Evolutionary conservation across 441 rosid species (phyloP).

Genomic region (Corymbia citriodora): DNA sequence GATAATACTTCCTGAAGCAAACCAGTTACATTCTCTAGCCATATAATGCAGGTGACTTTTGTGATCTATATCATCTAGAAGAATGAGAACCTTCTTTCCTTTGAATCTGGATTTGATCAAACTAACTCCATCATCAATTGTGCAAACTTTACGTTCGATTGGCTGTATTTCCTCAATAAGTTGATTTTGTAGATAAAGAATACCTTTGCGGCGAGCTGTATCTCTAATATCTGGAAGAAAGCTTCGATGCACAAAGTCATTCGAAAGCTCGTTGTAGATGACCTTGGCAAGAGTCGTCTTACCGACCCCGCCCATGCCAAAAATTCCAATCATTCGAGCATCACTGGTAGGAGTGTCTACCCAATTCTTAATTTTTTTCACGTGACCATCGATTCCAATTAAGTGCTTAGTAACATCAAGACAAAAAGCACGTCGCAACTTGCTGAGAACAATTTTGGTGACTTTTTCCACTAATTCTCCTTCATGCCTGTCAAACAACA

Average conservation of each 20-base stretch:
- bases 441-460: neutral
- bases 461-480: neutral
- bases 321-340: neutral
- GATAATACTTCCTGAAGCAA: fast-evolving
- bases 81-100: fast-evolving
- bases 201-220: neutral
- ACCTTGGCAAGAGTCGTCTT: neutral
- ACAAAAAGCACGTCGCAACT: neutral
- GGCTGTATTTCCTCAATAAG: too few species aligned
- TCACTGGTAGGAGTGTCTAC: fast-evolving
- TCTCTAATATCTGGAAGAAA: neutral
- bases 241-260: neutral
- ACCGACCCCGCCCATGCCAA: neutral
- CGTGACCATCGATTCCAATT: neutral
- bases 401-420: neutral
- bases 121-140: neutral
- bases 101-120: neutral
- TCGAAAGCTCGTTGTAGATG: neutral
- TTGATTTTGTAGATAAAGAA: neutral
- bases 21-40: fast-evolving
- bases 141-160: too few species aligned
- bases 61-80: neutral
- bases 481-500: neutral
- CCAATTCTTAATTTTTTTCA: neutral
- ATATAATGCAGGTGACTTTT: fast-evolving